phyloP scores from a whole-genome alignment of 345 rosid species.

The Laguncularia racemosa region DNA sequence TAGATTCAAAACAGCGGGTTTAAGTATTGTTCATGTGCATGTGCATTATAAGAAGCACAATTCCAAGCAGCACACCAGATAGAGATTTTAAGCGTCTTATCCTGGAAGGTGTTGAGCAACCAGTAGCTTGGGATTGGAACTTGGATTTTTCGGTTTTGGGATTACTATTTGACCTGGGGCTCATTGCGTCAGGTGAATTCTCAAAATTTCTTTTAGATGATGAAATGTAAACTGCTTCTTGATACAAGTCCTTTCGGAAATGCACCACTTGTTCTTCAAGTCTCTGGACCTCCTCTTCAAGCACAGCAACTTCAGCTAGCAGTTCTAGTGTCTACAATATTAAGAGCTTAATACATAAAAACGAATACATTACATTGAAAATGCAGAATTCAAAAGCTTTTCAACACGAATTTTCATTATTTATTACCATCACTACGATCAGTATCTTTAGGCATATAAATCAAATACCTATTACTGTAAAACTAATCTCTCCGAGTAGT shows the following conservation, averaged over 20 bases:
- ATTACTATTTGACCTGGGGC: slow-evolving; percentile 17
- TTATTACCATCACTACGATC: too few relatives aligned
- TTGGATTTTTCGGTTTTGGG: slow-evolving; percentile 21
- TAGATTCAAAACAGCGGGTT: too few relatives aligned
- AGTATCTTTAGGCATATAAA: too few relatives aligned
- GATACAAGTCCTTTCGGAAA: slow-evolving; percentile 62
- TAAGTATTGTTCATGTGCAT: too few relatives aligned
- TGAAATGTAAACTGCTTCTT: slow-evolving; percentile 60
- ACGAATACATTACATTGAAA: background rate
- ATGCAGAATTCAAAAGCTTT: background rate
- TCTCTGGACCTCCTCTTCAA: slow-evolving; percentile 84
- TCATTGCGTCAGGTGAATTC: slow-evolving; percentile 22
- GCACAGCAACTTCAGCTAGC: slow-evolving; percentile 90
- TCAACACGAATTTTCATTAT: too few relatives aligned
- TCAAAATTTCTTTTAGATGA: slow-evolving; percentile 40
- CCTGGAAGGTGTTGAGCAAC: background rate
- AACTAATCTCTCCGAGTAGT: background rate
- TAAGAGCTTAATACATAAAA: slow-evolving; percentile 8
- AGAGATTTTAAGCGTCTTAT: slow-evolving; percentile 15
- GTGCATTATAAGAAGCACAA: background rate
- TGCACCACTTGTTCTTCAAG: slow-evolving; percentile 78
- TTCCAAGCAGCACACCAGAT: slow-evolving; percentile 25
- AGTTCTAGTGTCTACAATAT: slow-evolving; percentile 65
- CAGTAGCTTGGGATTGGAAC: slow-evolving; percentile 6
- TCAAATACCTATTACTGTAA: too few relatives aligned